A percentile compares a stretch with the other conserved stretches of the same genome.
Conservation (phyloP, 163 green algal species). For the Coccomyxa subellipsoidea region DNA sequence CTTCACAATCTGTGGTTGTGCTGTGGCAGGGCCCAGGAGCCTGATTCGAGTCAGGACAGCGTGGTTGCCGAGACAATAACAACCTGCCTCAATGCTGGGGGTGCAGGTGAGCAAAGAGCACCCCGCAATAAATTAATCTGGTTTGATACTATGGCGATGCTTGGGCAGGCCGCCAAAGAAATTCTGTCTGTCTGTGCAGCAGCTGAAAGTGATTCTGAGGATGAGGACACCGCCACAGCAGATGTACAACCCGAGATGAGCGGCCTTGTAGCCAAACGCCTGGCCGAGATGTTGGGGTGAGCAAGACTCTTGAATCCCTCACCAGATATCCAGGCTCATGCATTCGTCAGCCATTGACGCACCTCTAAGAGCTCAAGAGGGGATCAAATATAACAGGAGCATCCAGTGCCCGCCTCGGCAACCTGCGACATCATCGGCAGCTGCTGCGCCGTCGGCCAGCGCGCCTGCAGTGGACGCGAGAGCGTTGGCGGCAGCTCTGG, state of each 20-base stretch:
- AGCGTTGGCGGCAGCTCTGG: background rate
- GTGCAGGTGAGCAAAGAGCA: no score
- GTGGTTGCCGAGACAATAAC: background rate
- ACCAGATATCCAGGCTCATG: no score
- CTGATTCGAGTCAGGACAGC: background rate
- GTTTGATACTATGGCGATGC: no score
- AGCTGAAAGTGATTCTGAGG: no score
- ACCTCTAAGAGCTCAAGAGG: no score
- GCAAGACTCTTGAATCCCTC: no score
- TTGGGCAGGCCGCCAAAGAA: no score
- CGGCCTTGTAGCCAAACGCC: background rate
- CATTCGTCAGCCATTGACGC: no score
- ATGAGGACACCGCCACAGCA: no score
- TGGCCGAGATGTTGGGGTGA: background rate
- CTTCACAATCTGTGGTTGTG: background rate
- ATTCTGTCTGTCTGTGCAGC: no score
- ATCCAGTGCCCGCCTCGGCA: background rate
- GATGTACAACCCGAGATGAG: no score
- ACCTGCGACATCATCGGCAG: background rate
- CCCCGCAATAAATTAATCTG: no score
- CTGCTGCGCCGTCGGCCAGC: background rate
- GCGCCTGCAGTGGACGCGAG: background rate
- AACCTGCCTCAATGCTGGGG: background rate
- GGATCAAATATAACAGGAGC: background rate
- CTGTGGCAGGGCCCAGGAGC: constrained; percentile 5